Evolutionary conservation across 495 filamentous ascomycete genomes (phyloP), one percentile per base, ranked within the genome.

Genomic region (Penicillium antarcticum): DNA sequence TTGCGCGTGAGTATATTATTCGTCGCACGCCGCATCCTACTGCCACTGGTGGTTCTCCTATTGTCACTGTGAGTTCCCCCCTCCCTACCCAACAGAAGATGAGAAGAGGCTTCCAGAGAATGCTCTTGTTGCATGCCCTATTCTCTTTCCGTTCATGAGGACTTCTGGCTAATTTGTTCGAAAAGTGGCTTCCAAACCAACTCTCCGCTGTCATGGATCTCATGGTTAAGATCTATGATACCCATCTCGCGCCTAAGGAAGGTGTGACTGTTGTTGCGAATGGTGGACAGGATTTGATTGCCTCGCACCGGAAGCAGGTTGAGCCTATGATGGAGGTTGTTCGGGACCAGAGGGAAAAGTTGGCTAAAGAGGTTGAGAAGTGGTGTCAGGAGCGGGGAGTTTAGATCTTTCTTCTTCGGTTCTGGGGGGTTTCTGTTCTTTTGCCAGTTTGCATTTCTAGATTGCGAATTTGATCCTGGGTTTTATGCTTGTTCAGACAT

Each of bases 1-100:
- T 96, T 58, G 90, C 90, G n/a, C 75, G 89, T 17, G 91, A 96
- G 76, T 96, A 96, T 56, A 95, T 96, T 52, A 80, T 96, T 47
- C 89, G 88, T 61, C 79, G 84, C 50, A 94, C 88, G 0, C 75
- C 72, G 0, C 88, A 96, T 60, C 90, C 91, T 0, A 92, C 87
- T 23, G 91, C 91, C 4, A 96, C 91, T 0, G 91, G 91, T 1
- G 91, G 91, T 1, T 92, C 88, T 61, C 91, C 91, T 1, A 95
- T 96, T 51, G 87, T 96, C 11, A 92, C 87, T 16, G 82, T 82
- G 68, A 60, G 80, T 72, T n/a, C n/a, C 10, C 13, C 3, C 6
- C 37, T 6, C 13, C 19, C 1, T 3, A 23, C 21, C 21, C 21
- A 23, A 23, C 0, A 5, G 21, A n/a, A n/a, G n/a, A n/a, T n/a